Percentiles rank a stretch among this genome's conserved stretches.
These are phyloP conservation scores for Ceratonia siliqua DNA, from an alignment of 306 rosid species.

Conservation along the genomic window DNA sequence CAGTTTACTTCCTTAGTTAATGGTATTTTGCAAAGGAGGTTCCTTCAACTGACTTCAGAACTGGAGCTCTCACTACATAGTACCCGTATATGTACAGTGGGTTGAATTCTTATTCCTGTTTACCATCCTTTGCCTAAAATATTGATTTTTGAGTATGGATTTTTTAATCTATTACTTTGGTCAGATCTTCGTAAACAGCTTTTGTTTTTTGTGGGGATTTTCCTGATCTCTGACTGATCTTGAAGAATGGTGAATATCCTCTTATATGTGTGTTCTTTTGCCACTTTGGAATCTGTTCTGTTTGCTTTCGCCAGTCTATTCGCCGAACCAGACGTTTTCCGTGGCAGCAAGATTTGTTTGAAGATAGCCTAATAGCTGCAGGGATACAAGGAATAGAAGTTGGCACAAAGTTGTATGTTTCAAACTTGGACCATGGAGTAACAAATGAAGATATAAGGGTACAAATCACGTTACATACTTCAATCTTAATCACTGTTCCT, in stretches of 20 bases:
- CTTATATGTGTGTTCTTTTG: conserved; percentile 70
- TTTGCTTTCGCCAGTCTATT: conserved; percentile 84
- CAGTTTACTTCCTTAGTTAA: conserved; percentile 43
- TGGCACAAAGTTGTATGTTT: conserved; percentile 89
- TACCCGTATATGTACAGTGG: conserved; percentile 54
- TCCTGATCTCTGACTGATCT: conserved; percentile 42
- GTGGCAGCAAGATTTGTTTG: conserved; percentile 89
- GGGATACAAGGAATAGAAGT: conserved; percentile 88
- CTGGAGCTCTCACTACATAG: conserved; percentile 56
- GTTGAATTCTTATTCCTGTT: conserved; percentile 51
- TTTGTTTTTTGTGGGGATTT: conserved; percentile 30
- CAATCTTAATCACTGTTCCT: conserved; percentile 55
- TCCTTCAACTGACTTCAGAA: conserved; percentile 38
- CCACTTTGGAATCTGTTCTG: conserved; percentile 58
- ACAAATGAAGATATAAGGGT: conserved; percentile 99
- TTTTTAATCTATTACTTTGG: conserved; percentile 36
- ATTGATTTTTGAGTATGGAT: conserved; percentile 40
- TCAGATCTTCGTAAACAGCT: conserved; percentile 37
- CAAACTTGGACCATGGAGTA: conserved; percentile 95
- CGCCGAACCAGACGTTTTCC: conserved; percentile 86
- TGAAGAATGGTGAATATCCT: conserved; percentile 78
- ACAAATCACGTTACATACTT: conserved; percentile 53
- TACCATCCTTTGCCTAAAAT: conserved; percentile 40
- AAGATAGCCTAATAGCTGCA: conserved; percentile 96
- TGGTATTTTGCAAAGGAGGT: conserved; percentile 52